Evolutionary conservation across 73 alveolate genomes (phyloP).

Genomic region (Loxodes magnus): DNA sequence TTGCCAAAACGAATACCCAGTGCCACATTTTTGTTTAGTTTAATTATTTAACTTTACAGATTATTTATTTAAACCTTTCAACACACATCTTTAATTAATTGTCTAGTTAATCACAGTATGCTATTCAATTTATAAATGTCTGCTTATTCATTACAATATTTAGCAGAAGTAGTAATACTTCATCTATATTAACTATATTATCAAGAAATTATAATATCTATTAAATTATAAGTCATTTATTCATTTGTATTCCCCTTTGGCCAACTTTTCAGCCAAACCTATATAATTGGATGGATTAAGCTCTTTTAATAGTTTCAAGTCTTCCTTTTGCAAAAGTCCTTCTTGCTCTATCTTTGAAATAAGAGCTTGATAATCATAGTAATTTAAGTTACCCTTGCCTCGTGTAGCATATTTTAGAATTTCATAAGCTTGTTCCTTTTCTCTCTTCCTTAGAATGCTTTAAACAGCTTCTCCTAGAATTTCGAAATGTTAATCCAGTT

Average conservation of each 20-base stretch:
- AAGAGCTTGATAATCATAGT: neutral
- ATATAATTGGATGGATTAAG: conserved; percentile 55
- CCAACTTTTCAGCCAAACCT: conserved; percentile 68
- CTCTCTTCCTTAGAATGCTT: conserved; percentile 71
- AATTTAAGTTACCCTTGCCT: conserved; percentile 32
- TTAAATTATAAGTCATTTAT: too few relatives aligned
- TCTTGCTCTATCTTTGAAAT: conserved; percentile 1
- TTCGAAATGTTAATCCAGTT: conserved; percentile 66
- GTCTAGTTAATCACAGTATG: too few relatives aligned
- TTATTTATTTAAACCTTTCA: too few relatives aligned
- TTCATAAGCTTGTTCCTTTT: conserved; percentile 64
- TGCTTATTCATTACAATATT: too few relatives aligned
- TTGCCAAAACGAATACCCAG: too few relatives aligned
- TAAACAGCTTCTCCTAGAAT: conserved; percentile 81
- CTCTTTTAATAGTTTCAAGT: conserved; percentile 20
- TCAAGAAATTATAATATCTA: too few relatives aligned
- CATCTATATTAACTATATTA: too few relatives aligned
- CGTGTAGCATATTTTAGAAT: conserved; percentile 67
- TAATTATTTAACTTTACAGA: too few relatives aligned
- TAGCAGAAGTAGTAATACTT: too few relatives aligned
- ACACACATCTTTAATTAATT: too few relatives aligned
- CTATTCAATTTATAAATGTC: too few relatives aligned
- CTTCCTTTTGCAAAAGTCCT: conserved; percentile 36
- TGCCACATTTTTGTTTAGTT: too few relatives aligned
- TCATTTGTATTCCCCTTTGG: conserved; percentile 19